Conservation (phyloP, 345 rosid genomes). For the Brassica carinata region DNA sequence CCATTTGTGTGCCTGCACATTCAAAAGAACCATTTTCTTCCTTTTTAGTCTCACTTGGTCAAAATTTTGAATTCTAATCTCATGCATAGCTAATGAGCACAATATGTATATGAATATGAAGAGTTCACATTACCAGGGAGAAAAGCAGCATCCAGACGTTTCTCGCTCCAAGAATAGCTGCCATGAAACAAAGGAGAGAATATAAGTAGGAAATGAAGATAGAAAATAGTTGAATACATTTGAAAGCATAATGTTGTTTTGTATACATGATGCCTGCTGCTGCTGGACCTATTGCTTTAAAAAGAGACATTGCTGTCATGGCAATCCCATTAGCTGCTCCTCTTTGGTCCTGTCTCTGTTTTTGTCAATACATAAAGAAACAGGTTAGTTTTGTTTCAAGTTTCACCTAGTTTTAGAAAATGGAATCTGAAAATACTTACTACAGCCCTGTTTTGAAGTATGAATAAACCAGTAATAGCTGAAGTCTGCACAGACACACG, state of each 20-base stretch:
- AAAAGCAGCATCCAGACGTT: not conserved
- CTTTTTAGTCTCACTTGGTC: too few species aligned
- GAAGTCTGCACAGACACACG: not conserved
- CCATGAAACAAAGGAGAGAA: not conserved
- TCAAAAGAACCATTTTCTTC: not conserved
- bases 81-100: not conserved
- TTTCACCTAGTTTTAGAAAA: not conserved
- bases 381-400: not conserved
- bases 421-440: not conserved
- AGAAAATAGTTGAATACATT: not conserved
- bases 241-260: not conserved
- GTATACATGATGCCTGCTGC: not conserved
- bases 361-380: not conserved
- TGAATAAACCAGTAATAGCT: not conserved
- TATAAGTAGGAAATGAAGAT: not conserved
- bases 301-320: not conserved
- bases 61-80: not conserved
- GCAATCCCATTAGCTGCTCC: not conserved
- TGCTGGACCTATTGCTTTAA: not conserved
- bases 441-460: not conserved
- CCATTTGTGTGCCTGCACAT: not conserved
- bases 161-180: not conserved
- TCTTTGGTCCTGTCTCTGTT: not conserved
- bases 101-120: not conserved
- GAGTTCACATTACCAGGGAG: not conserved